Evolutionary conservation across 352 stramenopile species (phyloP).

Genomic region (Globisporangium perplexum): DNA sequence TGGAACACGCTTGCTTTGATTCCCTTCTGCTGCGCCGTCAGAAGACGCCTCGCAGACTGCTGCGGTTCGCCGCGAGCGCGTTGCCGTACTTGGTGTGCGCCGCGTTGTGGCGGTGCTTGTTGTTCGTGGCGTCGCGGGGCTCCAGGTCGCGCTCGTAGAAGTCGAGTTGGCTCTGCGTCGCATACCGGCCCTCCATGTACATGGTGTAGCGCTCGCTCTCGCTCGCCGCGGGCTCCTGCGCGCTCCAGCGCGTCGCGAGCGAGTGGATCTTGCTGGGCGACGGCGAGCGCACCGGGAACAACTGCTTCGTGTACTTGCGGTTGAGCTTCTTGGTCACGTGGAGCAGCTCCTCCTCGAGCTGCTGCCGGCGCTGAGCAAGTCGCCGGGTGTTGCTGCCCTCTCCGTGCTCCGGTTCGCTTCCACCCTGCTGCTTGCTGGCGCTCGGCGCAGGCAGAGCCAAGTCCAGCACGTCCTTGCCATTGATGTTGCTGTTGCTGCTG

Average conservation of each 20-base stretch:
- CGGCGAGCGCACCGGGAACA: constrained; percentile 22
- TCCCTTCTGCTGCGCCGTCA: too few relatives aligned
- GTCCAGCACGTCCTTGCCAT: constrained; percentile 11
- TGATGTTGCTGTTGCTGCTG: constrained; percentile 6
- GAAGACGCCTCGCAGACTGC: constrained; percentile 54
- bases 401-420: not conserved
- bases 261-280: constrained; percentile 30
- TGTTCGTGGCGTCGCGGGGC: constrained; percentile 34
- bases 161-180: constrained; percentile 54
- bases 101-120: constrained; percentile 39
- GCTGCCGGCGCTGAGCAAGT: constrained; percentile 25
- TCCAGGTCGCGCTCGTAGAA: constrained; percentile 49
- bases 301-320: constrained; percentile 63
- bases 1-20: too few relatives aligned
- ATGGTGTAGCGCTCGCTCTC: constrained; percentile 42
- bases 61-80: constrained; percentile 39
- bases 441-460: constrained; percentile 1
- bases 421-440: constrained; percentile 1
- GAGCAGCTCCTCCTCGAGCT: constrained; percentile 48
- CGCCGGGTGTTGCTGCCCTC: not conserved
- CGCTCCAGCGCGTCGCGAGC: constrained; percentile 40
- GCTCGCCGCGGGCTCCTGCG: constrained; percentile 18
- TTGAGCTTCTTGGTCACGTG: constrained; percentile 58
- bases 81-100: constrained; percentile 71
- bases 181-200: constrained; percentile 51